phyloP scores from a whole-genome alignment of 495 filamentous ascomycete genomes.

The Recurvomyces mirabilis region DNA sequence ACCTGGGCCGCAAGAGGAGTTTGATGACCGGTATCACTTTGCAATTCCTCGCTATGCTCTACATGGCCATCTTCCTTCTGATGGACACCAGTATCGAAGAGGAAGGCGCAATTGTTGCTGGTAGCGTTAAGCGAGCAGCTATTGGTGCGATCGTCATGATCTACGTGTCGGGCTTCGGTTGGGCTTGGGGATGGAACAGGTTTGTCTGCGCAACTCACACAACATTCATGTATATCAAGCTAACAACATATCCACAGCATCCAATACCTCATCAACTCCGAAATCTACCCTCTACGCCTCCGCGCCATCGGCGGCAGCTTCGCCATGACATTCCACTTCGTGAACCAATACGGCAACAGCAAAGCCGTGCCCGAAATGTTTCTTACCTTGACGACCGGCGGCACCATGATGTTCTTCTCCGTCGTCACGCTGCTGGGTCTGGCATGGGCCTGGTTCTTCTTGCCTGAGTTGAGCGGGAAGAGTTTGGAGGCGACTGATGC shows the following conservation, averaged over 20 bases:
- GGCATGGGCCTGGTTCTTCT: conserved; percentile 26
- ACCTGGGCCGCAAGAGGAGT: conserved; percentile 55
- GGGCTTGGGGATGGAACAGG: conserved; percentile 61
- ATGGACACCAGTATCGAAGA: conserved; percentile 41
- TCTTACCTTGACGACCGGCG: conserved; percentile 35
- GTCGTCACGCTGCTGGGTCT: conserved; percentile 44
- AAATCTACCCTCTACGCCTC: conserved; percentile 53
- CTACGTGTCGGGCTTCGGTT: conserved; percentile 35
- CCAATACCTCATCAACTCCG: conserved; percentile 60
- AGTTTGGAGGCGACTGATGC: conserved; percentile 54
- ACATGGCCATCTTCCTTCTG: conserved; percentile 66
- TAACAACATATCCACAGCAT: background rate
- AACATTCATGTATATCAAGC: too few relatives aligned
- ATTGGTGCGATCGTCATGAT: conserved; percentile 29
- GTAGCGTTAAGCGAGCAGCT: conserved; percentile 21
- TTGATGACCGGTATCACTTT: conserved; percentile 65
- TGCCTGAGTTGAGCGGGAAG: conserved; percentile 32
- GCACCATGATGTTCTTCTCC: conserved; percentile 54
- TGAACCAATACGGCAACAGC: conserved; percentile 48
- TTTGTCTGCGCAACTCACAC: background rate
- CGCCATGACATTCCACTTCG: conserved; percentile 46
- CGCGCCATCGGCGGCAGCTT: conserved; percentile 24
- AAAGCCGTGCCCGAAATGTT: conserved; percentile 44
- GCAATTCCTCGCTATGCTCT: conserved; percentile 56
- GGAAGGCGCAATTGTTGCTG: conserved; percentile 3